These are phyloP conservation scores for Phytophthora lateralis DNA, from an alignment of 352 stramenopile species.

Conservation along the genomic window DNA sequence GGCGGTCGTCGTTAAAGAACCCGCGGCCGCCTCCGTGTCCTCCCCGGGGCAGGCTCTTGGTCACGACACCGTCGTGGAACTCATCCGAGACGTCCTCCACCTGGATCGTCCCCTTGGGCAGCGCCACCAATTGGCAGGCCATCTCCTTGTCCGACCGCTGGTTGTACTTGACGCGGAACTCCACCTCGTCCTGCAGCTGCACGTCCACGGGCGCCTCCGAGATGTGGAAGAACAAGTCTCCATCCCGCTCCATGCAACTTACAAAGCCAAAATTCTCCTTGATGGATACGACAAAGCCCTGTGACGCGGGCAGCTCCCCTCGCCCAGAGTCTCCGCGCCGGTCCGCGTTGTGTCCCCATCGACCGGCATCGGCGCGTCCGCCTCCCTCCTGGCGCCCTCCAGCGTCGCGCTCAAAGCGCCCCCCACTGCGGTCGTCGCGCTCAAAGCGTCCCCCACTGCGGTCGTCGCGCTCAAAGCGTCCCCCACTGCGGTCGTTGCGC, in stretches of 20 bases:
- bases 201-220: slow-evolving; percentile 73
- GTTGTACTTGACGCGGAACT: slow-evolving; percentile 78
- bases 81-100: slow-evolving; percentile 69
- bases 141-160: slow-evolving; percentile 78
- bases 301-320: slow-evolving; percentile 39
- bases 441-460: slow-evolving; percentile 19
- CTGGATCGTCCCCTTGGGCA: slow-evolving; percentile 80
- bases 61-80: slow-evolving; percentile 63
- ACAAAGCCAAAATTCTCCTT: slow-evolving; percentile 68
- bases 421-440: slow-evolving; percentile 1
- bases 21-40: slow-evolving; percentile 28
- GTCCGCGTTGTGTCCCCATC: slow-evolving; percentile 30
- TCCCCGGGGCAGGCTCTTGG: slow-evolving; percentile 59
- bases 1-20: slow-evolving; percentile 41
- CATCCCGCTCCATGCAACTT: slow-evolving; percentile 66
- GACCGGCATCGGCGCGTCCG: slow-evolving; percentile 22
- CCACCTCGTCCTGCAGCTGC: slow-evolving; percentile 73
- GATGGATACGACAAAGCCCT: slow-evolving; percentile 52
- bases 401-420: slow-evolving; percentile 3
- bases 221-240: slow-evolving; percentile 85
- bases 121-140: slow-evolving; percentile 60
- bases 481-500: slow-evolving; percentile 6
- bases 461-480: slow-evolving; percentile 15
- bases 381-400: slow-evolving; percentile 14
- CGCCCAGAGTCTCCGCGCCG: slow-evolving; percentile 23